Percentiles rank a stretch among this genome's conserved stretches.
Conservation (phyloP, 768 basidiomycete genomes). For the Suillus clintonianus region DNA sequence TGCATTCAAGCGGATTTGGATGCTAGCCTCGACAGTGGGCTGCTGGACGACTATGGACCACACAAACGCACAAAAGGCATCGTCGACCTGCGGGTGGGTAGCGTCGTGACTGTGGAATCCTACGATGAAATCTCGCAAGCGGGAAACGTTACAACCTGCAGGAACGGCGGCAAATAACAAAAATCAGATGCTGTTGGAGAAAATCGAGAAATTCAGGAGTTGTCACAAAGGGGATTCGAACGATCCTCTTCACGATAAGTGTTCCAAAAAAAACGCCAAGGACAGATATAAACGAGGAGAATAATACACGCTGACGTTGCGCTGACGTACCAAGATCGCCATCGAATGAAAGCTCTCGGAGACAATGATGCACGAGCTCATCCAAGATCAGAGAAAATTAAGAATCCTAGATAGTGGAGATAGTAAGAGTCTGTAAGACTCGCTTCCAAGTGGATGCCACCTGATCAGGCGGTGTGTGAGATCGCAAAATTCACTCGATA, state of each 20-base stretch:
- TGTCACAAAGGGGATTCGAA: conserved; percentile 46
- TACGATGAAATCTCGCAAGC: conserved; percentile 67
- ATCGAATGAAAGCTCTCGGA: conserved; percentile 87
- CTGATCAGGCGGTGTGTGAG: conserved; percentile 8
- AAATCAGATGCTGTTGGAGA: conserved; percentile 12
- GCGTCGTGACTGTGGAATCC: conserved; percentile 57
- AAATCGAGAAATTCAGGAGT: conserved; percentile 20
- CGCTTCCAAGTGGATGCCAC: not conserved
- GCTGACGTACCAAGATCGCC: conserved; percentile 79
- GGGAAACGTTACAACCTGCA: conserved; percentile 73
- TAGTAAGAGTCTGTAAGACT: not conserved
- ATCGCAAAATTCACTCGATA: not conserved
- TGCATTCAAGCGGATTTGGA: conserved; percentile 41
- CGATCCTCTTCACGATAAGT: conserved; percentile 24
- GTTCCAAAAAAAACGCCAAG: not conserved
- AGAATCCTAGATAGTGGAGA: not conserved
- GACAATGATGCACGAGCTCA: conserved; percentile 80
- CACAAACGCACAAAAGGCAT: conserved; percentile 74
- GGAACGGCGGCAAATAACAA: conserved; percentile 11
- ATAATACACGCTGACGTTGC: too few species aligned
- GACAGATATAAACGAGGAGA: not conserved
- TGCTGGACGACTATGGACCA: conserved; percentile 81
- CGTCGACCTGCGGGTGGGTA: conserved; percentile 60
- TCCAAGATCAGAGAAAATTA: conserved; percentile 53
- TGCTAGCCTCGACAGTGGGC: conserved; percentile 71